Base-by-base conservation (phyloP, 805 yeast genomes). In the Starmerella kuoi region DNA sequence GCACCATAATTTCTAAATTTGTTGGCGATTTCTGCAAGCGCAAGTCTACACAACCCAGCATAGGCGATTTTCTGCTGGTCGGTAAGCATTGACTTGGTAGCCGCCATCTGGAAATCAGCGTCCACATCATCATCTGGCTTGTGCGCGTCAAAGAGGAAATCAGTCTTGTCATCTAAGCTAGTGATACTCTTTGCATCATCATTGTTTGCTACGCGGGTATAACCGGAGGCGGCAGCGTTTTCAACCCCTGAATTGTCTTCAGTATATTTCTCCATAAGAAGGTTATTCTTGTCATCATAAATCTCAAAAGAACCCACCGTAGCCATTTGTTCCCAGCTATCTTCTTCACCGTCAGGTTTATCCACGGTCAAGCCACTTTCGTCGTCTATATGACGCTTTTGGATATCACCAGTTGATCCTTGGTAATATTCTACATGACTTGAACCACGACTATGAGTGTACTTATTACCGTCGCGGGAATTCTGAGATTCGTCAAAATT, bases 11-110 rank as follows among this genome's bases (percentile, higher is more conserved):
- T 58, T 19, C 55, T 47, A 44, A 87, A 61, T n/a, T 75, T 76
- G 0, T 83, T 73, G 17, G 94, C 94, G 79, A 86, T 75, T 18
- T 81, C 82, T 20, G 80, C 82, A 40, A 78, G 71, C 5, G 80
- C 69, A 27, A 91, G 70, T 51, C 82, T 79, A 7, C 80, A 76
- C 8, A 88, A 68, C 0, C 95, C 97, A 5, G 82, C 81, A 56
- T 91, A 91, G 2, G 97, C 97, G 47, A 87, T 79, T 54, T 83
- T 79, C 59, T 91, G 95, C 14, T 79, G 67, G 15, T 85, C 97
- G 6, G 76, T 69, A 14, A 91, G 68, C 74, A 91, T 73, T 20
- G 76, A 73, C 57, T 78, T 84, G 4, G 96, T 91, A 1, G 88
- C 72, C 41, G 74, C 74, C 49, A 91, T 64, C 43, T 87, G 93